Percentiles rank a stretch among this genome's conserved stretches.
phyloP scores from a whole-genome alignment of 495 filamentous ascomycete genomes.

The Trichocladium uniseriatum region DNA sequence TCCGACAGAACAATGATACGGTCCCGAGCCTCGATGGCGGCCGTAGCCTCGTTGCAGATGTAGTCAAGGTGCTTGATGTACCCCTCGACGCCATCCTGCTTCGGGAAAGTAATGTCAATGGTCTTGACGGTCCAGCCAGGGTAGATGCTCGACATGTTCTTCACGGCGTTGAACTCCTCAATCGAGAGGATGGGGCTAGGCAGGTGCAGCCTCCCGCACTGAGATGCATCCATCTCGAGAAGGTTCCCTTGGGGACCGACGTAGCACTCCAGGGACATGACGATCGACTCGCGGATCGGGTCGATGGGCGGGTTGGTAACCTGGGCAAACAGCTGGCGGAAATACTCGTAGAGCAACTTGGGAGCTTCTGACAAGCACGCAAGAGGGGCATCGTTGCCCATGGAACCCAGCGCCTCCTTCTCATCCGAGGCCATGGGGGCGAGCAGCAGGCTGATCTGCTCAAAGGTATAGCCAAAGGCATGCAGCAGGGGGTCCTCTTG shows the following conservation, averaged over 20 bases:
- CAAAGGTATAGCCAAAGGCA: conserved; percentile 92
- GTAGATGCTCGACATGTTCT: conserved; percentile 65
- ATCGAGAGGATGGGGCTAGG: conserved; percentile 89
- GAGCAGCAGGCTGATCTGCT: conserved; percentile 89
- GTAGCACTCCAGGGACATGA: conserved; percentile 98
- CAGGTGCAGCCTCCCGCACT: conserved; percentile 79
- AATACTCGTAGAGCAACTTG: conserved; percentile 93
- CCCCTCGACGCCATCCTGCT: conserved; percentile 71
- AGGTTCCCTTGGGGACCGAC: conserved; percentile 96
- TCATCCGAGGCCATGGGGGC: conserved; percentile 98
- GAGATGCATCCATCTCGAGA: conserved; percentile 84
- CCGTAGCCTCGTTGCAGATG: conserved; percentile 79
- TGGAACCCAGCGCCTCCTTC: conserved; percentile 98
- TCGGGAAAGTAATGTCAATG: conserved; percentile 97
- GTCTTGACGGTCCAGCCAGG: conserved; percentile 80
- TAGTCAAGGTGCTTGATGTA: conserved; percentile 84
- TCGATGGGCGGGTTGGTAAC: conserved; percentile 99
- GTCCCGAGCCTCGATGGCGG: conserved; percentile 76
- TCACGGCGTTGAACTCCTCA: conserved; percentile 83
- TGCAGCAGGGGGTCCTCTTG: conserved; percentile 80
- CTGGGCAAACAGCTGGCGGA: conserved; percentile 97
- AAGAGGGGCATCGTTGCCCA: conserved; percentile 97
- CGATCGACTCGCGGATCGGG: conserved; percentile 94
- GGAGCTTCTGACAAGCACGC: conserved; percentile 86
- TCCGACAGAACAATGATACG: conserved; percentile 88